Conservation (phyloP, 345 rosid genomes). For the Dipteronia sinensis region DNA sequence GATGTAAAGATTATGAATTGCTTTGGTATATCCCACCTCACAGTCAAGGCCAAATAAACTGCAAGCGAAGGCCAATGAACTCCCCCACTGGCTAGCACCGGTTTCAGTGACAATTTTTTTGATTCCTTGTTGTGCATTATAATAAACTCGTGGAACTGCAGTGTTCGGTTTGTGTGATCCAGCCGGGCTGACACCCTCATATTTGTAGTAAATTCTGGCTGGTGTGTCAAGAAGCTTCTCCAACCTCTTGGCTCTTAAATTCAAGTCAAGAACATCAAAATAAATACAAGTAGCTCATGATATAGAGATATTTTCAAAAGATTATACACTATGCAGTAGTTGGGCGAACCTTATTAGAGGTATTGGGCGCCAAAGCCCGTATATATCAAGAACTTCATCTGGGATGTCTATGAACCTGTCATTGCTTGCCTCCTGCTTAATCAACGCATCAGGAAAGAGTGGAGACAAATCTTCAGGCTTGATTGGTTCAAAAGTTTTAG, state of each 20-base stretch:
- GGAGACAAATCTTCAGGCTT: constrained; percentile 78
- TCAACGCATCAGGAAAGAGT: constrained; percentile 78
- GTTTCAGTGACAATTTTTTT: constrained; percentile 90
- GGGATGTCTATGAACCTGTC: constrained; percentile 86
- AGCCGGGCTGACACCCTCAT: constrained; percentile 95
- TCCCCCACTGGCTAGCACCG: constrained; percentile 99
- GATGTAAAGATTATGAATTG: not conserved
- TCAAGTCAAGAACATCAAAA: constrained; percentile 16
- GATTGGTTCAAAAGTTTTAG: constrained; percentile 71
- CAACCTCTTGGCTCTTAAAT: constrained; percentile 88
- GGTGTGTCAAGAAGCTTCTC: constrained; percentile 90
- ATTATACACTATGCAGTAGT: not conserved
- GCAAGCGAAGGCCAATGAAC: constrained; percentile 88
- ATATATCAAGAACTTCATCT: constrained; percentile 78
- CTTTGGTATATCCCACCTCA: constrained; percentile 50
- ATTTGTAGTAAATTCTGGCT: constrained; percentile 90
- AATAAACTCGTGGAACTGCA: constrained; percentile 86
- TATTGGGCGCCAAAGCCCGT: constrained; percentile 92
- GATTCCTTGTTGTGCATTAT: constrained; percentile 73
- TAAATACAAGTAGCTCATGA: not conserved
- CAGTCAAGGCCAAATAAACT: constrained; percentile 77
- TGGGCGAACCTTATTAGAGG: constrained; percentile 76
- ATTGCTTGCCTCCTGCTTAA: constrained; percentile 71
- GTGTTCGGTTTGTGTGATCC: constrained; percentile 95
- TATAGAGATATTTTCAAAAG: not conserved